These are phyloP conservation scores for Entophlyctis helioformis DNA, from an alignment of 192 early-diverging fungal genomes.

Conservation along the genomic window DNA sequence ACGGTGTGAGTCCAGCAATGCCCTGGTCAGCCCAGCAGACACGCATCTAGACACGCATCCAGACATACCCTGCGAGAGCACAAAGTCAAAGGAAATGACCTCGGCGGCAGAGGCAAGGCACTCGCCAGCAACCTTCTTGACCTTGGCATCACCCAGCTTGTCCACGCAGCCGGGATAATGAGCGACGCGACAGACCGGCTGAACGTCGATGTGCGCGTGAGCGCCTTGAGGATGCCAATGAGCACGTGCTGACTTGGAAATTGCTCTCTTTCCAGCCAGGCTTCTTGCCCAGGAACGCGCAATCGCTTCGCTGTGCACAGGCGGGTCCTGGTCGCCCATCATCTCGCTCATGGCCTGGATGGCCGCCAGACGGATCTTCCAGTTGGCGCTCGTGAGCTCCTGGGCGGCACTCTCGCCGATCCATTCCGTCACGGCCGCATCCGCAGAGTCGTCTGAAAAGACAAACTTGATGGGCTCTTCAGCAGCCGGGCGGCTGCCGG, in stretches of 20 bases:
- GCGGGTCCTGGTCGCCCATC: constrained; percentile 36
- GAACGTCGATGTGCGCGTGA: neutral
- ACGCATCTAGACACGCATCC: constrained; percentile 2
- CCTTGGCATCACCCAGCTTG: constrained; percentile 91
- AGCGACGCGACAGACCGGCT: neutral
- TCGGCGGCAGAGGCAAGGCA: constrained; percentile 72
- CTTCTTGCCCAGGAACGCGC: constrained; percentile 64
- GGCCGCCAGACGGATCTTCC: constrained; percentile 76
- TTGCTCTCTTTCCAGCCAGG: constrained; percentile 98
- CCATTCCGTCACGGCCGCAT: constrained; percentile 46
- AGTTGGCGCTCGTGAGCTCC: constrained; percentile 56
- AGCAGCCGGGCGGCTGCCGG: too few species aligned
- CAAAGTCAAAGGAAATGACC: constrained; percentile 63
- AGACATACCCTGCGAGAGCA: constrained; percentile 48
- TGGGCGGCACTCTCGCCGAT: constrained; percentile 46
- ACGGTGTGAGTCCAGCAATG: neutral
- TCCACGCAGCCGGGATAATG: constrained; percentile 51
- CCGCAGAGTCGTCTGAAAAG: constrained; percentile 52
- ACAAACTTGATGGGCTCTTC: too few species aligned
- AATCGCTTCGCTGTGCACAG: constrained; percentile 69
- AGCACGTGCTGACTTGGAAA: constrained; percentile 54
- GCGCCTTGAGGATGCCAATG: neutral
- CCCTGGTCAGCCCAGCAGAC: too few species aligned
- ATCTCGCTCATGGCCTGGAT: constrained; percentile 66
- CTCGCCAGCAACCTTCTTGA: constrained; percentile 72